Base-by-base conservation (phyloP, 1,284 basidiomycete species). In the Ceratobasidium sp. region DNA sequence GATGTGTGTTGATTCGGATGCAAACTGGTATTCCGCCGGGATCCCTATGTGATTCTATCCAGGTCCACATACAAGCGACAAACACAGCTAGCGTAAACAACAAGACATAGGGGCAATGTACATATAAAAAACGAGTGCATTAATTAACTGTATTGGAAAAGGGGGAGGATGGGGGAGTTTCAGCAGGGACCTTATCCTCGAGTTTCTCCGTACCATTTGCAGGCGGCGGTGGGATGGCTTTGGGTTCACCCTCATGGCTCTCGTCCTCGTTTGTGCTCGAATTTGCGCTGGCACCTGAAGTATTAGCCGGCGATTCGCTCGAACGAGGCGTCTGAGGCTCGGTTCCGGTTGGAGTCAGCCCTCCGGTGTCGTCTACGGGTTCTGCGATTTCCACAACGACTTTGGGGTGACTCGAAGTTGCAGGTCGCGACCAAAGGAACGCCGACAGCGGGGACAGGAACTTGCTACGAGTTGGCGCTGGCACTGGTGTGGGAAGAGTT, bases 381-480 rank as follows among this genome's bases (percentile, higher is more conserved):
- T 70, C 67, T 2, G 56, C 42, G 33, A 59, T 25, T 16, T 70
- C 67, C n/a, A 70, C 67, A 6, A 70, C 56, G 21, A 70, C 67
- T 28, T 70, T 70, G 42, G 67, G 67, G 14, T 56, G 54, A 46
- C n/a, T 49, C 5, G 67, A 60, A n/a, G 49, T 44, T 42, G 51
- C 49, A 16, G 72, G 72, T 16, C 59, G 67, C 42, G 69, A 67
- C 59, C 72, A 64, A 23, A 74, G 72, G 16, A 74, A 63, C 1
- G 74, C 72, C 8, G 74, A 54, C 11, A 75, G 59, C 9, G 75
- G 75, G 6, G 72, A 74, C 30, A 75, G 42, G 48, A 74, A 75
- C 42, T 70, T 72, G 38, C 75, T 72, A 21, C 73, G 73, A 16
- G 62, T 63, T 14, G 72, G 69, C 1, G 54, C 48, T n/a, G 74